These are phyloP conservation scores for Aureobasidium sp. DNA, from an alignment of 2,329 filamentous ascomycete species.

Conservation along the genomic window DNA sequence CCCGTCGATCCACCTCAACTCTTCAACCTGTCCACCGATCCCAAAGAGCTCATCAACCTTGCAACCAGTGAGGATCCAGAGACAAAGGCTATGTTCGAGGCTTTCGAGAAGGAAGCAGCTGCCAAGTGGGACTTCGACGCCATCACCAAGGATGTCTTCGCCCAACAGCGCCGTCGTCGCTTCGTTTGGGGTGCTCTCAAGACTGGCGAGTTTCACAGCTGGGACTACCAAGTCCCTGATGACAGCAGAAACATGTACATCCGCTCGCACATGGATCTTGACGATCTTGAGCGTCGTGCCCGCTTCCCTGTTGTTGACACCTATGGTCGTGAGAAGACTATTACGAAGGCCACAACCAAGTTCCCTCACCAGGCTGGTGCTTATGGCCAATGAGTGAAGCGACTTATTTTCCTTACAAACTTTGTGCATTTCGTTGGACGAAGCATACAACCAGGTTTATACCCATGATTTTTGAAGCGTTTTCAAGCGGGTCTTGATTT, in stretches of 20 bases:
- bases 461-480: conserved; percentile 12
- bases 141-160: conserved; percentile 68
- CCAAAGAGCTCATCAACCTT: conserved; percentile 69
- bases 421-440: background rate
- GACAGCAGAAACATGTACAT: conserved; percentile 66
- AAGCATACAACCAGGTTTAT: background rate
- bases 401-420: background rate
- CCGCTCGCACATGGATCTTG: conserved; percentile 71
- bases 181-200: conserved; percentile 75
- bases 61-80: conserved; percentile 37
- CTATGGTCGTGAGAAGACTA: conserved; percentile 30
- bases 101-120: conserved; percentile 67
- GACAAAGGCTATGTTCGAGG: conserved; percentile 39
- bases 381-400: conserved; percentile 25
- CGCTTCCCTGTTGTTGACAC: conserved; percentile 56
- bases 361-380: conserved; percentile 30
- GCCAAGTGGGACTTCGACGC: conserved; percentile 72
- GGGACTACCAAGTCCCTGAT: conserved; percentile 76
- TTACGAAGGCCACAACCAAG: conserved; percentile 21
- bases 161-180: conserved; percentile 70
- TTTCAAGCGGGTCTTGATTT: conserved; percentile 11
- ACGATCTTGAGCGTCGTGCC: conserved; percentile 70
- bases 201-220: conserved; percentile 67
- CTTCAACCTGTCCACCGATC: conserved; percentile 71
- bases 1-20: conserved; percentile 78